Evolutionary conservation across 148 eudicot species (phyloP).

Genomic region (Arbutus unedo): DNA sequence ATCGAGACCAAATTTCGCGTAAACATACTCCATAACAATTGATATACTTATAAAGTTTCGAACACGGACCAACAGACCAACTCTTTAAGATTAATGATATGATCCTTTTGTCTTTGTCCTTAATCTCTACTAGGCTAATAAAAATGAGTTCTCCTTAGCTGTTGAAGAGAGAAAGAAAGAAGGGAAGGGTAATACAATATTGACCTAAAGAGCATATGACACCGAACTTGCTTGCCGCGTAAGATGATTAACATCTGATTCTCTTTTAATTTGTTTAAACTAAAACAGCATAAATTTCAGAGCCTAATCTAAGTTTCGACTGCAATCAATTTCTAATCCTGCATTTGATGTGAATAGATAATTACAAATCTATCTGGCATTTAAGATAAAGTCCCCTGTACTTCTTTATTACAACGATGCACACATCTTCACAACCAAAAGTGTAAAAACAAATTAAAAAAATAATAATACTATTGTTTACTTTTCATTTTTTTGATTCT

Average conservation of each 20-base stretch:
- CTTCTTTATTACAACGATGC: neutral
- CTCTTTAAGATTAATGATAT: too few relatives aligned
- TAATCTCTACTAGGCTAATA: too few relatives aligned
- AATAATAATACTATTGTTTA: neutral
- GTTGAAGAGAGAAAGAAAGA: neutral
- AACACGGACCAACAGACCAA: too few relatives aligned
- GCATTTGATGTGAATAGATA: neutral
- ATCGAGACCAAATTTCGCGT: too few relatives aligned
- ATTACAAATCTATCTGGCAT: neutral
- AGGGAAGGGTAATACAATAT: neutral
- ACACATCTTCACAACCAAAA: neutral
- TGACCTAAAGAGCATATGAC: neutral
- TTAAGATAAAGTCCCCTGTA: neutral
- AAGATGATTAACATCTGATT: slow-evolving; percentile 9
- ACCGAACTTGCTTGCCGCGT: neutral
- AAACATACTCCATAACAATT: too few relatives aligned
- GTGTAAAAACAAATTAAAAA: neutral
- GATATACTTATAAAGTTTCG: too few relatives aligned
- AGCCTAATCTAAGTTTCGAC: neutral
- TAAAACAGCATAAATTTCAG: neutral
- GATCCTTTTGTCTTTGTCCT: too few relatives aligned
- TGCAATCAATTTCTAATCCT: neutral
- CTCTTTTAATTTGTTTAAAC: neutral
- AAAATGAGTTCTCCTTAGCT: too few relatives aligned
- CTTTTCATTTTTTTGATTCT: neutral